Evolutionary conservation across 495 filamentous ascomycete genomes (phyloP).

Genomic region (Hypomontagnella submonticulosa): DNA sequence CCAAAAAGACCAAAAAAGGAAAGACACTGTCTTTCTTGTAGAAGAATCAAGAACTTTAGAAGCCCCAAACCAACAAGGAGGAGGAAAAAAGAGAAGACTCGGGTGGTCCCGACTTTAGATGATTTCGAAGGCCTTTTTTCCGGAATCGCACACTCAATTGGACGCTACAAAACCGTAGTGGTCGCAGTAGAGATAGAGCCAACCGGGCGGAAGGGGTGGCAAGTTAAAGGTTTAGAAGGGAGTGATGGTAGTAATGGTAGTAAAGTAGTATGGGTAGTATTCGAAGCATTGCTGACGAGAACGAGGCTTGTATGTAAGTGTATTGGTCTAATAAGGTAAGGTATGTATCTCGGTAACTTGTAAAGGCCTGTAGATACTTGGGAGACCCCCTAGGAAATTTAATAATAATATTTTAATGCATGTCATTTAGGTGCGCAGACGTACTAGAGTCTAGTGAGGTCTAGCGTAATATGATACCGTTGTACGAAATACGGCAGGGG

Average conservation of each 20-base stretch:
- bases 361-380: background rate
- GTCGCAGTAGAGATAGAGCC: slow-evolving; percentile 29
- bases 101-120: slow-evolving; percentile 19
- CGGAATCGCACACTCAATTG: slow-evolving; percentile 40
- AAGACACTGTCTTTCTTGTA: slow-evolving; percentile 37
- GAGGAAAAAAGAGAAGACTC: slow-evolving; percentile 29
- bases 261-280: slow-evolving; percentile 1
- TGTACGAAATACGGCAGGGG: slow-evolving; percentile 14
- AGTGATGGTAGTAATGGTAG: slow-evolving; percentile 15
- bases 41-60: slow-evolving; percentile 30
- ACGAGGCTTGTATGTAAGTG: slow-evolving; percentile 31
- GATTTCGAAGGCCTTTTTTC: slow-evolving; percentile 21
- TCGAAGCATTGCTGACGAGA: slow-evolving; percentile 32
- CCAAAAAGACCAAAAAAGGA: slow-evolving; percentile 6
- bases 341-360: too few relatives aligned
- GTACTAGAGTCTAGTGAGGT: slow-evolving; percentile 35
- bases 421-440: slow-evolving; percentile 42
- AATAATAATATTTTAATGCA: slow-evolving; percentile 45
- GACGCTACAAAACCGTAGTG: slow-evolving; percentile 10
- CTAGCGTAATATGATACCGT: slow-evolving; percentile 25
- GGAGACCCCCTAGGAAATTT: slow-evolving; percentile 31
- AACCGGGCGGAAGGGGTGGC: slow-evolving; percentile 42
- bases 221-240: slow-evolving; percentile 35
- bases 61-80: slow-evolving; percentile 9
- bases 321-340: background rate